Conservation (phyloP, 192 early-diverging fungal genomes). For the Coemansia sp. region DNA sequence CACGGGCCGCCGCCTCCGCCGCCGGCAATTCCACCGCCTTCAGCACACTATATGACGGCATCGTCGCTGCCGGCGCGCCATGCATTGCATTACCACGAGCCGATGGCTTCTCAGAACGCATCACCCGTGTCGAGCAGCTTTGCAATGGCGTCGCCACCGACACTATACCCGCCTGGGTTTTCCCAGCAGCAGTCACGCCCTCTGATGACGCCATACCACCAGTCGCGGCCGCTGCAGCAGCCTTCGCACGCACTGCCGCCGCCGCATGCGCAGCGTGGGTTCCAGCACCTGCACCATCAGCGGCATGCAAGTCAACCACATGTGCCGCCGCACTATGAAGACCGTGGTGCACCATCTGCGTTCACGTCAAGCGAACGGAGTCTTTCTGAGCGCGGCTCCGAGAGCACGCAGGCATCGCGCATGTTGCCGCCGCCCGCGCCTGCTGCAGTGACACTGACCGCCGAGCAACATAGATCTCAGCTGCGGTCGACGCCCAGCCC, state of each 20-base stretch:
- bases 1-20: constrained; percentile 47
- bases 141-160: constrained; percentile 40
- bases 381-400: constrained; percentile 11
- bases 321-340: not conserved
- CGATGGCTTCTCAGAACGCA: constrained; percentile 19
- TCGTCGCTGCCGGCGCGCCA: constrained; percentile 20
- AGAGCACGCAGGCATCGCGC: not conserved
- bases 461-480: constrained; percentile 13
- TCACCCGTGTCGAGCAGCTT: constrained; percentile 20
- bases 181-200: constrained; percentile 25
- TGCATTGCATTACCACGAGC: constrained; percentile 17
- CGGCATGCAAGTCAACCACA: constrained; percentile 48
- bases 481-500: constrained; percentile 36
- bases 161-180: constrained; percentile 43
- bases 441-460: constrained; percentile 19
- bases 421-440: constrained; percentile 33
- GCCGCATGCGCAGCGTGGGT: constrained; percentile 10
- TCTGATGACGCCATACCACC: constrained; percentile 5
- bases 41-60: constrained; percentile 8
- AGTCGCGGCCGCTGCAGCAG: constrained; percentile 11
- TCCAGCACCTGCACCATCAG: constrained; percentile 34
- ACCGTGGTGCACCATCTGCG: not conserved
- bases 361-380: constrained; percentile 7
- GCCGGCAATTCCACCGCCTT: constrained; percentile 32
- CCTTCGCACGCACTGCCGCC: constrained; percentile 10